These are phyloP conservation scores for Luffa aegyptiaca DNA, from an alignment of 306 rosid genomes.

Conservation along the genomic window DNA sequence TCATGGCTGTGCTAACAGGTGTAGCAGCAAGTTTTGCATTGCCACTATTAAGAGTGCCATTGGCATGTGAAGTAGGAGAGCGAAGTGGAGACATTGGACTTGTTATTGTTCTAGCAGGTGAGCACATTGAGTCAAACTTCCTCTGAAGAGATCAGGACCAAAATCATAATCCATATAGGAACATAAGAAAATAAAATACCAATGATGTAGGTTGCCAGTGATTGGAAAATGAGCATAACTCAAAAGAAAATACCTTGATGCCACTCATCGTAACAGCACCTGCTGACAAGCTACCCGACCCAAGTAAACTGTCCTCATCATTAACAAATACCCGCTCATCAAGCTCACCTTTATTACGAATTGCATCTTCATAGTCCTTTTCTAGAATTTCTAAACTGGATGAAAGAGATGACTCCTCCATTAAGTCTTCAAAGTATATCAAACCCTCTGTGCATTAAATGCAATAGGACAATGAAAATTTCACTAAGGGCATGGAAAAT, in stretches of 20 bases:
- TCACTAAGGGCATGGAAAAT: background rate
- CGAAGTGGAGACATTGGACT: slow-evolving; percentile 85
- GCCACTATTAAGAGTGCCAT: slow-evolving; percentile 35
- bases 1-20: slow-evolving; percentile 98
- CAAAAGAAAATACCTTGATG: slow-evolving; percentile 56
- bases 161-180: background rate
- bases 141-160: slow-evolving; percentile 30
- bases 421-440: slow-evolving; percentile 65
- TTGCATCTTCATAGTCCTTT: slow-evolving; percentile 60
- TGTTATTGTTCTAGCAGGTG: slow-evolving; percentile 66
- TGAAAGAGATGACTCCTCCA: slow-evolving; percentile 54
- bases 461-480: slow-evolving; percentile 5
- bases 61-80: slow-evolving; percentile 65
- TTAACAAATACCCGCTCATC: slow-evolving; percentile 87
- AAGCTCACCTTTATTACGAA: slow-evolving; percentile 56
- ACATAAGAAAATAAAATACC: background rate
- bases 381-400: slow-evolving; percentile 60
- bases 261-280: slow-evolving; percentile 45
- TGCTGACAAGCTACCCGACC: slow-evolving; percentile 69
- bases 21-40: slow-evolving; percentile 71
- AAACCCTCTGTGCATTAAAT: slow-evolving; percentile 67
- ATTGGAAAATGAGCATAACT: background rate
- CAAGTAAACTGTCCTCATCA: slow-evolving; percentile 79
- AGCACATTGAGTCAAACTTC: slow-evolving; percentile 59
- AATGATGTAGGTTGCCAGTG: background rate